Base-by-base conservation (phyloP, 116 monocot genomes). In the Cymodocea nodosa region DNA sequence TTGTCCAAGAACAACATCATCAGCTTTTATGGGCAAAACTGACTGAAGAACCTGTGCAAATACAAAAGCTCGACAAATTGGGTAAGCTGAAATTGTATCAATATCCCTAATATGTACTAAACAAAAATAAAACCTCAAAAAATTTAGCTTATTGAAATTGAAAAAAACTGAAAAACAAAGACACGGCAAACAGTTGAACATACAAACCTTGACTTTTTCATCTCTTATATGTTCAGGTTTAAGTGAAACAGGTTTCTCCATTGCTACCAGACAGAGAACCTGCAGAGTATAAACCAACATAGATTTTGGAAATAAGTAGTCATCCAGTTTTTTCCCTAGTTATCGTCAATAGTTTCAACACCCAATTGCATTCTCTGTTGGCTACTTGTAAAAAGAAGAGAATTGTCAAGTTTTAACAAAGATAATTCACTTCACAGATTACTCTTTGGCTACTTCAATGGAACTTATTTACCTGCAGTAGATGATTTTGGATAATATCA, bases 161-260 rank as follows among this genome's bases (percentile, higher is more conserved):
- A n/a, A n/a, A n/a, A n/a, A n/a, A n/a, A n/a, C n/a, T n/a, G 0
- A 39, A 39, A 39, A 56, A 4, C 48, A 8, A 25, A n/a, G 4
- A 10, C 17, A 10, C 40, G 20, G 2, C 15, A 36, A 68, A 68
- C 11, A 56, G 39, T 37, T 68, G 18, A 37, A 34, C 23, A 7
- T 52, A 51, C 25, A 52, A 23, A 93, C 94, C 94, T 95, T 95
- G 71, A 95, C 94, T 95, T 95, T 95, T 74, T 95, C 94, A 79
- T 95, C 90, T 60, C 94, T 73, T 37, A 95, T 90, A 72, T 95
- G 81, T 78, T 95, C 94, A 64, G 94, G 94, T 70, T 76, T 95
- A 64, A 95, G 85, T 73, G 94, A 90, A 77, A 95, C 83, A 63
- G 94, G 94, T 59, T 90, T 95, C 75, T 95, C 94, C 94, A 95